Base-by-base conservation (phyloP, 2,329 filamentous ascomycete genomes). In the Coniochaeta prunicola region DNA sequence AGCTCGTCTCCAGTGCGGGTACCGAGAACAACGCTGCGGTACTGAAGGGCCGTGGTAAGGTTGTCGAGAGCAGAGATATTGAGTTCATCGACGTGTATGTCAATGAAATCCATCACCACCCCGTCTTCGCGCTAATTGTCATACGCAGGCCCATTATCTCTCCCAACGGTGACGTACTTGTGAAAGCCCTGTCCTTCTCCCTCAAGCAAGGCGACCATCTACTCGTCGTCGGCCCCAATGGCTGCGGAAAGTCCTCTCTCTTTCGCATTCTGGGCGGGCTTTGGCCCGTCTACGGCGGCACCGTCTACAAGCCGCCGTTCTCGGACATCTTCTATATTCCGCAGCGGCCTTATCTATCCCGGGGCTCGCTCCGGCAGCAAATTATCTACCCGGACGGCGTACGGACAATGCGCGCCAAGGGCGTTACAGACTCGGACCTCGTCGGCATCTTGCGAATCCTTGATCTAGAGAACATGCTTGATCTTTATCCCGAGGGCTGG, bases 321-420 rank as follows among this genome's bases (percentile, higher is more conserved):
- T 86, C 90, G 64, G 89, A 94, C 70, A 97, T 99, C 70, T 99
- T 97, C 76, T 99, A 99, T 76, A 96, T 99, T 64, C 94, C 94
- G 0, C 94, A 99, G 70, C 86, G 94, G 1, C 94, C 94, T 0
- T 99, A 99, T 70, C 82, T 99, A 1, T 94, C 90, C 15, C 86
- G 91, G 57, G 94, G 94, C 24, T 92, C 90, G 1, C 83, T 99
- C n/a, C 87, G 94, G 40, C 92, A 97, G 72, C 94, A 99, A 69
- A 92, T 99, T 66, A 96, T 94, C 60, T 99, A 99, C 73, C 94
- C 94, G 0, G 94, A 99, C 73, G 89, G 86, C 9, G 74, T 96
- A 19, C 87, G 90, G 57, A 89, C 92, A 63, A 96, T 97, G 87
- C 90, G 90, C 48, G 83, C 87, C 62, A 92, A 92, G 68, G 87